Conservation (phyloP, 169 alveolate species). For the Plasmodium berghei region DNA sequence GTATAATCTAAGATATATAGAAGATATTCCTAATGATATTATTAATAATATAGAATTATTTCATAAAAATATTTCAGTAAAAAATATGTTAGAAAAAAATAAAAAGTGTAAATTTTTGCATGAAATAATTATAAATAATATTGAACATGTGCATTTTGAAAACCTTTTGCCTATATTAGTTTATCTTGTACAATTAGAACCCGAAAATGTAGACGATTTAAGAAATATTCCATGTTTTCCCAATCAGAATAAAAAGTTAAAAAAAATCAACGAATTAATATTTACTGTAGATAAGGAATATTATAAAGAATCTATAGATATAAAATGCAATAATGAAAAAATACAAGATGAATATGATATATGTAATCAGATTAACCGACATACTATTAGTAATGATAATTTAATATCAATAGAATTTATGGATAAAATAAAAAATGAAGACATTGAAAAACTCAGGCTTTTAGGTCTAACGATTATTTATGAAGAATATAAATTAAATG, state of each 20-base stretch:
- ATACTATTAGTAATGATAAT: slow-evolving; percentile 19
- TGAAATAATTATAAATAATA: slow-evolving; percentile 36
- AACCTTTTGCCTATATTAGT: slow-evolving; percentile 26
- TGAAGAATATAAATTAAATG: slow-evolving; percentile 52
- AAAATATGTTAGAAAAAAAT: neutral
- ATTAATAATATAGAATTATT: neutral
- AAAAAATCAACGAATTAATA: slow-evolving; percentile 22
- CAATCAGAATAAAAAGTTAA: slow-evolving; percentile 33
- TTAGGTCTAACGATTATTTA: slow-evolving; percentile 27
- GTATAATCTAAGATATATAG: slow-evolving; percentile 30
- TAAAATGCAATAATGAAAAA: neutral
- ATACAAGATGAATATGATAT: neutral
- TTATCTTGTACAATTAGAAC: slow-evolving; percentile 11
- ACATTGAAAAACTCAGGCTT: slow-evolving; percentile 17
- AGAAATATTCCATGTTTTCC: slow-evolving; percentile 38
- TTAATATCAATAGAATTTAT: slow-evolving; percentile 24
- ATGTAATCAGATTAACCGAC: neutral
- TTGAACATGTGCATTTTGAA: slow-evolving; percentile 23
- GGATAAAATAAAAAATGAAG: slow-evolving; percentile 7
- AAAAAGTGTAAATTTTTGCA: slow-evolving; percentile 20
- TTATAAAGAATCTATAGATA: neutral
- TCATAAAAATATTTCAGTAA: slow-evolving; percentile 1
- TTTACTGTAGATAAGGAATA: slow-evolving; percentile 17
- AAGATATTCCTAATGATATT: slow-evolving; percentile 32
- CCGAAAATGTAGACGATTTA: slow-evolving; percentile 2